These are phyloP conservation scores for Fusarium lateritium DNA, from an alignment of 2,329 filamentous ascomycete genomes.

Conservation along the genomic window DNA sequence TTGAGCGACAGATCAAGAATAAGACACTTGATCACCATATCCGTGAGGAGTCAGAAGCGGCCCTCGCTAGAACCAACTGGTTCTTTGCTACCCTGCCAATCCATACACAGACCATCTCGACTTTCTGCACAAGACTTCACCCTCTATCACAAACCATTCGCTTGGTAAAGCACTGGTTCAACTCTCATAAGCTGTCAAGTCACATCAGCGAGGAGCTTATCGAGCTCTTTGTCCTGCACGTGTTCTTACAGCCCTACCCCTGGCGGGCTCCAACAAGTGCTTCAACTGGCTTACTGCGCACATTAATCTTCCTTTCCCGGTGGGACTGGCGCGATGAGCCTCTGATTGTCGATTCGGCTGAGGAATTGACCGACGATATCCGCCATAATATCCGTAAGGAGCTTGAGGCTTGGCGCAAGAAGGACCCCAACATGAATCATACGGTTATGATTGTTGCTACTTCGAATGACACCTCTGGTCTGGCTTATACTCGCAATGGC, in stretches of 20 bases:
- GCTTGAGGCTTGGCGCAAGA: constrained; percentile 87
- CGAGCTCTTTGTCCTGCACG: constrained; percentile 83
- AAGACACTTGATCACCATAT: constrained; percentile 75
- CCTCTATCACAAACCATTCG: constrained; percentile 87
- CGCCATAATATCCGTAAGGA: constrained; percentile 76
- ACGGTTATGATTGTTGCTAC: constrained; percentile 86
- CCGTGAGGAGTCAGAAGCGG: constrained; percentile 78
- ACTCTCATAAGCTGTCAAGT: constrained; percentile 81
- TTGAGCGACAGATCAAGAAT: constrained; percentile 84
- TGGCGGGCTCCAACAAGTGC: constrained; percentile 84
- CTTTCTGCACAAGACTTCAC: constrained; percentile 84
- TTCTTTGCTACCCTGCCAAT: constrained; percentile 80
- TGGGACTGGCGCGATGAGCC: constrained; percentile 95
- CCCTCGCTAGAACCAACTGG: constrained; percentile 79
- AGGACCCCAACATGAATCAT: constrained; percentile 90
- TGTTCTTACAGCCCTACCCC: constrained; percentile 86
- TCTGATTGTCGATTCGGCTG: constrained; percentile 80
- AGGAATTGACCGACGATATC: constrained; percentile 73
- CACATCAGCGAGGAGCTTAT: constrained; percentile 86
- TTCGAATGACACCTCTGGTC: constrained; percentile 81
- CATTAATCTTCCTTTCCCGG: constrained; percentile 81
- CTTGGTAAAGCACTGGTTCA: constrained; percentile 91
- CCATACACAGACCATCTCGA: constrained; percentile 85
- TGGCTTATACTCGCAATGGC: constrained; percentile 79
- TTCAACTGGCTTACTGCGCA: constrained; percentile 85